Base-by-base conservation (phyloP, 2,329 filamentous ascomycete genomes). In the Alternaria rosae region DNA sequence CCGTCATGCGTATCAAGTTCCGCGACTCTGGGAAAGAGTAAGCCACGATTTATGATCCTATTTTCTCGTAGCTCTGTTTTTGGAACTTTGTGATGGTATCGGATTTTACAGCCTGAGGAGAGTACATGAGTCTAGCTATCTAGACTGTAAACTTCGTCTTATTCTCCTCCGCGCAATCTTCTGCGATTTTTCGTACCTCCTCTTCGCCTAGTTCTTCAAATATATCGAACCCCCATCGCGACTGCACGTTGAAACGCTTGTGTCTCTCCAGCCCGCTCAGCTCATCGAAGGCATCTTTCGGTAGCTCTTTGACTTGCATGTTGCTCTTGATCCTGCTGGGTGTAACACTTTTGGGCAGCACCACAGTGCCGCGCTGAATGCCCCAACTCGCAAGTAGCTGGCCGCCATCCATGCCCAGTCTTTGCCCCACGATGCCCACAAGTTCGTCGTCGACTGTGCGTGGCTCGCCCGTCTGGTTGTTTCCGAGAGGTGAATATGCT, bases 331-430 rank as follows among this genome's bases (percentile, higher is more conserved):
- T 93, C 38, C 92, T 87, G 56, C 83, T 83, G 67, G 88, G 85
- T 66, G 87, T 93, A 57, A 93, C 90, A 54, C 87, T 91, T 85
- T 96, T 96, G 68, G 92, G 92, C 72, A 96, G 91, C 52, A 96
- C 92, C 65, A 88, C 91, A 83, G 90, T 92, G 61, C 90, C 92
- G 77, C 92, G 89, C 76, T 91, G 87, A 59, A 94, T 81, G 64
- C 92, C 92, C 92, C 92, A 96, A 69, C 87, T 84, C 67, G 95
- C 82, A 70, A 94, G 82, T 59, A 92, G 85, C 84, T 95, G 91
- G 82, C 93, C 89, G 17, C 86, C 83, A 17, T 89, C 88, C 83
- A 88, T 88, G 72, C 85, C 85, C 80, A 91, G 88, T 25, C 64
- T 57, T 30, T 45, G 59, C 4, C 68, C 58, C 1, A 73, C 9